A percentile compares a stretch with the other conserved stretches of the same genome.
These are phyloP conservation scores for Mycothermus thermophilus DNA, from an alignment of 495 filamentous ascomycete species.

Conservation along the genomic window DNA sequence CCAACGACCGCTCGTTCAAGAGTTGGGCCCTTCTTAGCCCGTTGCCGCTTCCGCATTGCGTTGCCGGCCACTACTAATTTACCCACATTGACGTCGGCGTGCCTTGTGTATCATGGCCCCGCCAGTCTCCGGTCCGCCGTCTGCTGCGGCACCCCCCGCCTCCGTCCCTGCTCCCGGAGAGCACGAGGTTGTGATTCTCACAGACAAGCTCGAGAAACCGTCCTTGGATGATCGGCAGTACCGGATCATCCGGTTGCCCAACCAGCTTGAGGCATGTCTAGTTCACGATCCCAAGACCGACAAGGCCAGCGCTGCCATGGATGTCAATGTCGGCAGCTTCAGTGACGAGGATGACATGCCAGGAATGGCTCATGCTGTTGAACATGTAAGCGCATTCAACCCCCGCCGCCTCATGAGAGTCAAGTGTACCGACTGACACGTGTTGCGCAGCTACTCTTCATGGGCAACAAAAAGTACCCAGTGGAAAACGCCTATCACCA, in stretches of 20 bases:
- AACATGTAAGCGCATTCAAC: slow-evolving; percentile 35
- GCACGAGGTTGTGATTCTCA: slow-evolving; percentile 47
- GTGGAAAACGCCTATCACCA: slow-evolving; percentile 92
- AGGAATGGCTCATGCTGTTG: slow-evolving; percentile 85
- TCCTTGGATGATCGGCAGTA: slow-evolving; percentile 81
- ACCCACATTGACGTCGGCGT: too few species aligned
- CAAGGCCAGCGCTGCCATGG: slow-evolving; percentile 88
- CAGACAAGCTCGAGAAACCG: slow-evolving; percentile 73
- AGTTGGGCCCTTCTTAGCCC: too few species aligned
- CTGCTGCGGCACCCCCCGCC: neutral
- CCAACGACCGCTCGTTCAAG: too few species aligned
- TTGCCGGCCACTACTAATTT: too few species aligned
- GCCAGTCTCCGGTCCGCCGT: slow-evolving; percentile 12
- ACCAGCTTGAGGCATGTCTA: slow-evolving; percentile 83
- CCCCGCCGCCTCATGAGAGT: neutral
- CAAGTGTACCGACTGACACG: slow-evolving; percentile 8
- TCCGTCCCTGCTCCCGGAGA: slow-evolving; percentile 9
- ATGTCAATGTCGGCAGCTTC: slow-evolving; percentile 93
- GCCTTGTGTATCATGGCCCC: slow-evolving; percentile 19
- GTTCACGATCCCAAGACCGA: slow-evolving; percentile 94
- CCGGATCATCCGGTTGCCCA: slow-evolving; percentile 70
- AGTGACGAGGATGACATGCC: slow-evolving; percentile 83
- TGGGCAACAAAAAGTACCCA: slow-evolving; percentile 98
- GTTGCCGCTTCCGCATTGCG: too few species aligned
- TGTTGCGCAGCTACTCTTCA: slow-evolving; percentile 66